A percentile compares a stretch with the other conserved stretches of the same genome.
Evolutionary conservation across 2,329 filamentous ascomycete genomes (phyloP).

Genomic region (Penicillium sp.): DNA sequence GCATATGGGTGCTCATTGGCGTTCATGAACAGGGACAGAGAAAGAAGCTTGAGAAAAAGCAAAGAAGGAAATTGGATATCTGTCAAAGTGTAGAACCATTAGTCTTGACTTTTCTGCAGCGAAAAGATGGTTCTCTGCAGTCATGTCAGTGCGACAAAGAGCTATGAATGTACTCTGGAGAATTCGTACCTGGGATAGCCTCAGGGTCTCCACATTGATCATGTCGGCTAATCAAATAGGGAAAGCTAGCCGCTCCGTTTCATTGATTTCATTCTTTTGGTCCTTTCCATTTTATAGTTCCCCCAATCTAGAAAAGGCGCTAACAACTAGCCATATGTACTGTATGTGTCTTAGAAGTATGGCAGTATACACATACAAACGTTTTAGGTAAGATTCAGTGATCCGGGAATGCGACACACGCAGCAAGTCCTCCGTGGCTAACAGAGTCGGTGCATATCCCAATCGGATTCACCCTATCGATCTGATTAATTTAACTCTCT

Average conservation of each 20-base stretch:
- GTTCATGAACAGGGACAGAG: not conserved
- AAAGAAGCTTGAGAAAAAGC: not conserved
- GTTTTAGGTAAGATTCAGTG: not conserved
- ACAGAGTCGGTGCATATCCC: not conserved
- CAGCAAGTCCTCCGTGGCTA: not conserved
- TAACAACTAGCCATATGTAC: not conserved
- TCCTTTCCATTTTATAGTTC: not conserved
- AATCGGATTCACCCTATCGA: not conserved
- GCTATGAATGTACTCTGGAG: not conserved
- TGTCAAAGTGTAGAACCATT: not conserved
- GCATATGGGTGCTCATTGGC: constrained; percentile 5
- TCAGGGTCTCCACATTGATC: not conserved
- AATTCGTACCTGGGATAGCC: not conserved
- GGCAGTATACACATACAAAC: constrained; percentile 7
- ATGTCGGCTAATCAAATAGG: not conserved
- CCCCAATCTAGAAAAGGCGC: not conserved
- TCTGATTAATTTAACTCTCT: not conserved
- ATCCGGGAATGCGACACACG: not conserved
- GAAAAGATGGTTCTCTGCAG: not conserved
- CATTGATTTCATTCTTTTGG: not conserved
- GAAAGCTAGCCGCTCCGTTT: not conserved
- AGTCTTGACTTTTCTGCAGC: not conserved
- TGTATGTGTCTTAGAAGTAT: constrained; percentile 10
- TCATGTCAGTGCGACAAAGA: not conserved
- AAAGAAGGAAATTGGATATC: not conserved